Percentiles rank a stretch among this genome's conserved stretches.
These are phyloP conservation scores for Clitopilus passeckerianus DNA, from an alignment of 768 basidiomycete species.

Conservation along the genomic window DNA sequence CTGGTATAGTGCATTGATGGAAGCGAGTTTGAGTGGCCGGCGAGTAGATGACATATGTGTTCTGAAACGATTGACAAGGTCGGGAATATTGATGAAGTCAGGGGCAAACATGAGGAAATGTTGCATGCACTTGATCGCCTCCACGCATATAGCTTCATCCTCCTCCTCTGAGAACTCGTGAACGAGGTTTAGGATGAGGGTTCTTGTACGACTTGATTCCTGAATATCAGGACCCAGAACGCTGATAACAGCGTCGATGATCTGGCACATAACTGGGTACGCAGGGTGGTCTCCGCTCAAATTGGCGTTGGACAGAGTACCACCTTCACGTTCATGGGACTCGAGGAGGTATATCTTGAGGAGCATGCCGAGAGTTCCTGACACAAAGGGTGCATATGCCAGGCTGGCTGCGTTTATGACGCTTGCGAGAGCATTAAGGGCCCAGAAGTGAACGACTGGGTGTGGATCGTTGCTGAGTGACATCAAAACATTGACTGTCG, in stretches of 20 bases:
- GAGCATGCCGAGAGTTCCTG: constrained; percentile 84
- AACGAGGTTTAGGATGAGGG: constrained; percentile 79
- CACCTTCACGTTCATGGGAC: constrained; percentile 91
- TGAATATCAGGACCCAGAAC: constrained; percentile 95
- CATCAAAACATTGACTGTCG: constrained; percentile 92
- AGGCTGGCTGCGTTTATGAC: constrained; percentile 92
- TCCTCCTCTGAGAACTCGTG: constrained; percentile 80
- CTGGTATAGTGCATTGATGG: constrained; percentile 94
- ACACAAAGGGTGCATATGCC: constrained; percentile 85
- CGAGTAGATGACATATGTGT: constrained; percentile 75
- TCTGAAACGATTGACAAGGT: constrained; percentile 74
- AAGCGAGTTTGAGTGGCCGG: constrained; percentile 85
- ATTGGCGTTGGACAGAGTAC: constrained; percentile 76
- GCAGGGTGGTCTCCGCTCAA: constrained; percentile 87
- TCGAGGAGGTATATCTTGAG: constrained; percentile 87
- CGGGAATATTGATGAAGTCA: constrained; percentile 75
- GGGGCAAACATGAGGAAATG: constrained; percentile 97
- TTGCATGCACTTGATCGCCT: constrained; percentile 94
- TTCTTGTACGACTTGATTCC: constrained; percentile 76
- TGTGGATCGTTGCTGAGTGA: constrained; percentile 95
- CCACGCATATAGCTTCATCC: constrained; percentile 85
- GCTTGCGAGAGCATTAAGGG: constrained; percentile 75
- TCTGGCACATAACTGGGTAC: constrained; percentile 87
- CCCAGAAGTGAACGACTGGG: constrained; percentile 93
- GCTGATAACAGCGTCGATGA: constrained; percentile 90